These are phyloP conservation scores for Dalechampia spathulata DNA, from an alignment of 441 rosid species.

Conservation along the genomic window DNA sequence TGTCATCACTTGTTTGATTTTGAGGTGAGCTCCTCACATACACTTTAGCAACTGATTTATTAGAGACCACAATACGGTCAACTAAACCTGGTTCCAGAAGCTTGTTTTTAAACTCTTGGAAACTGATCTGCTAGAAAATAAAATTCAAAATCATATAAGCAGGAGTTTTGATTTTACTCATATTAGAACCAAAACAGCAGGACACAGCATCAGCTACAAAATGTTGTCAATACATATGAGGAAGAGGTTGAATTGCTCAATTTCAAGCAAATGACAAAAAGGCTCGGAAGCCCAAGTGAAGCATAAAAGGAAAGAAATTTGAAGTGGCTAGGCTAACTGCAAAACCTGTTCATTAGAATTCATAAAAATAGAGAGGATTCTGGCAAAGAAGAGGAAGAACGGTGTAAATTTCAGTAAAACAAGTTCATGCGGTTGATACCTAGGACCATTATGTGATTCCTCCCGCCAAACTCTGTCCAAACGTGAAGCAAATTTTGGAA, in stretches of 20 bases:
- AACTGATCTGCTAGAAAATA: conserved; percentile 43
- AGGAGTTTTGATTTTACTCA: not conserved
- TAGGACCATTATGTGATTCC: too few species aligned
- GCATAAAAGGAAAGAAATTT: not conserved
- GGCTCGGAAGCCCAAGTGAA: not conserved
- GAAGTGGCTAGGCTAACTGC: not conserved
- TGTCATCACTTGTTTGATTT: conserved; percentile 26
- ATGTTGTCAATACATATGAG: not conserved
- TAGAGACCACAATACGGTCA: conserved; percentile 52
- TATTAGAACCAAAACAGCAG: not conserved
- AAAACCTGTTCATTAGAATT: not conserved
- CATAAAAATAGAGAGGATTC: not conserved
- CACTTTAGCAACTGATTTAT: conserved; percentile 66
- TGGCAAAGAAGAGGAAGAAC: not conserved
- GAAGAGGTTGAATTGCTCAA: too few species aligned
- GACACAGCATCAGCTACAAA: not conserved
- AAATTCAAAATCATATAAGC: not conserved
- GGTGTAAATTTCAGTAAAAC: not conserved
- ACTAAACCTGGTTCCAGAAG: conserved; percentile 61
- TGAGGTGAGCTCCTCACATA: conserved; percentile 34
- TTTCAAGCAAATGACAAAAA: too few species aligned
- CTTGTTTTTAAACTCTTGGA: conserved; percentile 72
- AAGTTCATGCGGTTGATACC: not conserved
- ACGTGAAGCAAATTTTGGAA: too few species aligned
- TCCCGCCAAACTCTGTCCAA: too few species aligned